Base-by-base conservation (phyloP, 495 filamentous ascomycete genomes). In the Penicillium parvum region DNA sequence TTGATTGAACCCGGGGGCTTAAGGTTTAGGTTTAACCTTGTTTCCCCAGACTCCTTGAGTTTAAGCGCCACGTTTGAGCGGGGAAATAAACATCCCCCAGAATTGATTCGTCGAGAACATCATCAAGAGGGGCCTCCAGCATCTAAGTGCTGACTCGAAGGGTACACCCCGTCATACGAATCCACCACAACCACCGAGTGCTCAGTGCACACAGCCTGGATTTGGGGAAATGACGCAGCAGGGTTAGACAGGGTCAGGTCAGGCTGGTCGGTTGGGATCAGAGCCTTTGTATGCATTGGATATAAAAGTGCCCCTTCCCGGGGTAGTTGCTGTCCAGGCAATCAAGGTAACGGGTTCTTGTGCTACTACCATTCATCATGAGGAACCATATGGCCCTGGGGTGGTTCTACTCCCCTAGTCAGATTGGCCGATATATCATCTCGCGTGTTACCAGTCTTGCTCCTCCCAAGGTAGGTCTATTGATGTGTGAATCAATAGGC, bases 321-420 rank as follows among this genome's bases (percentile, higher is more conserved):
- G n/a, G n/a, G n/a, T n/a, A n/a, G n/a, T n/a, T n/a, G n/a, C n/a
- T n/a, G n/a, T n/a, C n/a, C n/a, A n/a, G n/a, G n/a, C n/a, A n/a
- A n/a, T n/a, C n/a, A n/a, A n/a, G n/a, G n/a, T n/a, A n/a, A n/a
- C n/a, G n/a, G n/a, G n/a, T n/a, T n/a, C n/a, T n/a, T n/a, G n/a
- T n/a, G n/a, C n/a, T n/a, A n/a, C n/a, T n/a, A n/a, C n/a, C n/a
- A 9, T 34, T 36, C 40, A 30, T 15, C 14, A 69, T 69, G 65
- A 57, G 61, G 53, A 69, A 69, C 38, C 47, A 63, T 48, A 69
- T 69, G 65, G 50, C 47, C 44, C 48, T 48, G 1, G 63, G 64
- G 28, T 69, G 64, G 64, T 69, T 69, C 37, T 69, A 69, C 35
- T 69, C 65, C 15, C 56, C 56, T 16, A 47, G 36, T 4, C 64